Evolutionary conservation across 495 filamentous ascomycete genomes (phyloP).

Genomic region (Achaetomiella virescens): DNA sequence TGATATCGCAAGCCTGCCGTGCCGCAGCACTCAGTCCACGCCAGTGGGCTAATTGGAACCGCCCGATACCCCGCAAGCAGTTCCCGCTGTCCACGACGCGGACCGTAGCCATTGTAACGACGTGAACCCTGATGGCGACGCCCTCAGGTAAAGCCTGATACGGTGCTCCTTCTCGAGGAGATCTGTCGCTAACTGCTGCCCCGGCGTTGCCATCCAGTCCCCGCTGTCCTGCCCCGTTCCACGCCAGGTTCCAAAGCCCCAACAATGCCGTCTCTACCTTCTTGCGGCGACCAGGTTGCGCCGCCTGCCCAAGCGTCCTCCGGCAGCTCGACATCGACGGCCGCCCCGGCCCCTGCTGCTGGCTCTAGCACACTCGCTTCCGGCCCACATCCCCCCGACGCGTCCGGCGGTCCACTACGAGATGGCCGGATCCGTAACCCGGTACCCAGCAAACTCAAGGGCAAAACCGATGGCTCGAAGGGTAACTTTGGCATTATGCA

Average conservation of each 20-base stretch:
- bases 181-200: conserved; percentile 10
- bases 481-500: conserved; percentile 55
- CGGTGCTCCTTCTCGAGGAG: background rate
- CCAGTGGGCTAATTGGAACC: background rate
- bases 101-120: background rate
- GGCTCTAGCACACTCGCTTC: conserved; percentile 14
- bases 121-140: conserved; percentile 5
- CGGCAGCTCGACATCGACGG: background rate
- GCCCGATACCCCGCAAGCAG: background rate
- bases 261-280: conserved; percentile 19
- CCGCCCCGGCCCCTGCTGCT: background rate
- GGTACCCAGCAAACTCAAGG: conserved; percentile 52
- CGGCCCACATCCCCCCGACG: conserved; percentile 21
- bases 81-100: background rate
- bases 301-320: conserved; percentile 7
- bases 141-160: conserved; percentile 17
- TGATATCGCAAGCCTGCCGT: conserved; percentile 12
- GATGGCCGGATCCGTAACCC: conserved; percentile 53
- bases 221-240: conserved; percentile 4
- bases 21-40: conserved; percentile 6
- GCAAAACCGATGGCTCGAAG: conserved; percentile 51
- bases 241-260: conserved; percentile 14
- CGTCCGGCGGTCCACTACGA: conserved; percentile 19
- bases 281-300: conserved; percentile 1
- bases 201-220: conserved; percentile 5